phyloP scores from a whole-genome alignment of 345 rosid genomes.

The Hevea brasiliensis region DNA sequence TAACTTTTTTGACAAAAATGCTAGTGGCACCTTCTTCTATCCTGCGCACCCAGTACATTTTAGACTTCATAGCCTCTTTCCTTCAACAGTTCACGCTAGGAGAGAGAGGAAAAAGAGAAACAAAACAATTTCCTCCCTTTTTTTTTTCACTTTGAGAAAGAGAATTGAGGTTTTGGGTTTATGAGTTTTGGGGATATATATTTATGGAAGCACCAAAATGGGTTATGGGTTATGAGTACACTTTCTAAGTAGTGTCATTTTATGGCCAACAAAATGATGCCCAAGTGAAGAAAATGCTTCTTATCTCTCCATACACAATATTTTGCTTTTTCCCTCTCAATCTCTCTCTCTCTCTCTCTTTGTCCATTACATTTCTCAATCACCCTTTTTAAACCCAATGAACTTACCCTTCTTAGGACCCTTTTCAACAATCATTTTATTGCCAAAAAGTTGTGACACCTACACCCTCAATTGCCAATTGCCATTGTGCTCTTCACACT shows the following conservation, averaged over 20 bases:
- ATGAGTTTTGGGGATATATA: background rate
- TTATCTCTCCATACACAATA: slow-evolving; percentile 41
- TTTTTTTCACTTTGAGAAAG: too few species aligned
- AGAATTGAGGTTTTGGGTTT: background rate
- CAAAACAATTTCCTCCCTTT: too few species aligned
- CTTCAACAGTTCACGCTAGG: too few species aligned
- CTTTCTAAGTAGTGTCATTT: slow-evolving; percentile 37
- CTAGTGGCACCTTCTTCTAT: background rate
- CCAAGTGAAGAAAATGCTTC: slow-evolving; percentile 50
- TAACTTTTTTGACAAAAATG: slow-evolving; percentile 20
- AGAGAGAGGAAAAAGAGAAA: too few species aligned
- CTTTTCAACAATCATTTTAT: slow-evolving; percentile 38
- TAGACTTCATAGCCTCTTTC: slow-evolving; percentile 13
- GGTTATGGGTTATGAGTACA: slow-evolving; percentile 34
- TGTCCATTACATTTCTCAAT: slow-evolving; percentile 3
- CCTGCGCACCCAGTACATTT: slow-evolving; percentile 39
- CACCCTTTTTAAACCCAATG: slow-evolving; percentile 17
- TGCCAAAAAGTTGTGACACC: slow-evolving; percentile 52
- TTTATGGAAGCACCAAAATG: slow-evolving; percentile 16
- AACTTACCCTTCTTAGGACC: slow-evolving; percentile 24
- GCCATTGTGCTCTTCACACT: background rate
- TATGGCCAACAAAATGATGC: slow-evolving; percentile 91
- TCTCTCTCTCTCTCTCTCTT: slow-evolving; percentile 11
- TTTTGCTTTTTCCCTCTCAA: background rate
- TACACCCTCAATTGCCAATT: slow-evolving; percentile 23